phyloP scores from a whole-genome alignment of 345 rosid species.

The Hibiscus tridactylites region DNA sequence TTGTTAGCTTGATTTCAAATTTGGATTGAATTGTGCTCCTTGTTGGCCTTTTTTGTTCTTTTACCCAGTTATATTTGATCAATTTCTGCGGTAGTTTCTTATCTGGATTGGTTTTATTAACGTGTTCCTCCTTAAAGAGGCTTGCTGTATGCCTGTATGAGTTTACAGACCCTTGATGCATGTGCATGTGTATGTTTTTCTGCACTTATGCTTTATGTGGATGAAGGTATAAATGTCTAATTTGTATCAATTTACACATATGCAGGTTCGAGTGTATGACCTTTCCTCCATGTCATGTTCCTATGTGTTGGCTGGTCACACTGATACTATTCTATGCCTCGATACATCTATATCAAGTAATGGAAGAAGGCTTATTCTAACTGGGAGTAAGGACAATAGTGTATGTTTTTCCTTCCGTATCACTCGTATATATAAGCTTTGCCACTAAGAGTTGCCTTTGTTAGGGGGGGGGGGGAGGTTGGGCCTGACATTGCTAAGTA shows the following conservation, averaged over 20 bases:
- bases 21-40: neutral
- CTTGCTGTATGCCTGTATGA: slow-evolving; percentile 7
- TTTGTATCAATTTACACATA: slow-evolving; percentile 2
- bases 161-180: neutral
- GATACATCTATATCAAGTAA: slow-evolving; percentile 65
- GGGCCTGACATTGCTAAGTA: neutral
- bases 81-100: neutral
- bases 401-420: slow-evolving; percentile 40
- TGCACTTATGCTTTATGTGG: neutral
- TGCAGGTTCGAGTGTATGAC: slow-evolving; percentile 91
- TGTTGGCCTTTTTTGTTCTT: neutral
- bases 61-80: neutral
- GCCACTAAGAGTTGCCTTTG: neutral
- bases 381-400: slow-evolving; percentile 87
- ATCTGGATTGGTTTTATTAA: neutral
- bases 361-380: slow-evolving; percentile 55
- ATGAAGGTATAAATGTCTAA: slow-evolving; percentile 11
- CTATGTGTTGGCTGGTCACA: slow-evolving; percentile 78
- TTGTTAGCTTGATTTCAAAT: neutral
- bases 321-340: slow-evolving; percentile 68
- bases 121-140: neutral
- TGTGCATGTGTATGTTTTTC: neutral
- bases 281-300: slow-evolving; percentile 87
- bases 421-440: neutral
- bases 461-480: neutral